Conservation (phyloP, 108 stramenopile genomes). For the Pseudonitzschia multiseries region DNA sequence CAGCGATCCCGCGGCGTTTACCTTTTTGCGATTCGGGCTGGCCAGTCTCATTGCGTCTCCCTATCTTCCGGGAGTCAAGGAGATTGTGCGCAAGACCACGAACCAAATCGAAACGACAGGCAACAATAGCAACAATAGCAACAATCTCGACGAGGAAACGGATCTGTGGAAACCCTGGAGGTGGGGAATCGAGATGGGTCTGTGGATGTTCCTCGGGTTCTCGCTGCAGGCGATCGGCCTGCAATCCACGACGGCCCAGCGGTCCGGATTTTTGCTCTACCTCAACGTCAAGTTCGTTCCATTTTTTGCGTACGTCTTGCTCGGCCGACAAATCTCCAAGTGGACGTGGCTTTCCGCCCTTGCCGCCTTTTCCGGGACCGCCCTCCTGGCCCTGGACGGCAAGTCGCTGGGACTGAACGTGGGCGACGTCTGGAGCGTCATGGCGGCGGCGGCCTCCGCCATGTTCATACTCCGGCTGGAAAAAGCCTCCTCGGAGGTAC, state of each 20-base stretch:
- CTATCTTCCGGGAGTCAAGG: constrained; percentile 47
- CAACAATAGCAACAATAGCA: background rate
- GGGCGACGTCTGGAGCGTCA: constrained; percentile 82
- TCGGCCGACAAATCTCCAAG: constrained; percentile 50
- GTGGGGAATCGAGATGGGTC: constrained; percentile 77
- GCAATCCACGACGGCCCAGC: constrained; percentile 77
- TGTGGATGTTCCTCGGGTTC: constrained; percentile 89
- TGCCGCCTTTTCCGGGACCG: constrained; percentile 77
- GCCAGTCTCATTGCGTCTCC: constrained; percentile 65
- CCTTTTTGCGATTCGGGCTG: constrained; percentile 68
- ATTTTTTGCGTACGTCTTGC: constrained; percentile 65
- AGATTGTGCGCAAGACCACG: background rate
- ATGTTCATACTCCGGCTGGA: constrained; percentile 87
- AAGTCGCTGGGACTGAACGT: constrained; percentile 39
- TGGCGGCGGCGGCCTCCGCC: constrained; percentile 82
- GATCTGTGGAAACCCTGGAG: constrained; percentile 40
- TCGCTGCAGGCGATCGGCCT: constrained; percentile 86
- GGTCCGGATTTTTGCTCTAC: constrained; percentile 84
- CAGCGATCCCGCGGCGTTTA: constrained; percentile 55
- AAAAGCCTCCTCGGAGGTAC: constrained; percentile 54
- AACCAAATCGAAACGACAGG: background rate
- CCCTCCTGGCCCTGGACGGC: constrained; percentile 64
- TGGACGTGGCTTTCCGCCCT: constrained; percentile 75
- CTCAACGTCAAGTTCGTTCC: constrained; percentile 91
- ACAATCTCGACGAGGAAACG: background rate